phyloP scores from a whole-genome alignment of 768 basidiomycete genomes.

The Trametes meyenii region DNA sequence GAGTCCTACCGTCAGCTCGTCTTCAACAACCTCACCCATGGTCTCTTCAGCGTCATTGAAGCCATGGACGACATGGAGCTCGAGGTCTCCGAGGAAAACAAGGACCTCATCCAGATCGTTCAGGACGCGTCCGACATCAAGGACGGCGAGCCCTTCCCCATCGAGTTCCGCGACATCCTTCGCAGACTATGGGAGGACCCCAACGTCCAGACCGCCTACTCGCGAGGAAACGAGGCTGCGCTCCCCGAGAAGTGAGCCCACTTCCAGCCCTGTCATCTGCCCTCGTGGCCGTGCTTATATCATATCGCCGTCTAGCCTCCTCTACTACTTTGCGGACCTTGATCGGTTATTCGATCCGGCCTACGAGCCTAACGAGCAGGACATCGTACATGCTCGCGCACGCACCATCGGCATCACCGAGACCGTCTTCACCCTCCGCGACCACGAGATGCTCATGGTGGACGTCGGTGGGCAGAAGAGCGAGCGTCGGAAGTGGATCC shows the following conservation, averaged over 20 bases:
- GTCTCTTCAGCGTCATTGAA: conserved; percentile 80
- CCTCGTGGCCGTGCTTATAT: conserved; percentile 3
- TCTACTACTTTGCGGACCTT: conserved; percentile 78
- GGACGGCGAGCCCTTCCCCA: conserved; percentile 82
- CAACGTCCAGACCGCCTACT: conserved; percentile 74
- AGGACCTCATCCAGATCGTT: conserved; percentile 59
- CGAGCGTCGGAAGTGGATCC: conserved; percentile 92
- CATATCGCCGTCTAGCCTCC: conserved; percentile 46
- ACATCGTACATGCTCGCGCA: conserved; percentile 84
- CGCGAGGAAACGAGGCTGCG: conserved; percentile 86
- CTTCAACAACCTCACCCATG: conserved; percentile 89
- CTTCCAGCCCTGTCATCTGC: conserved; percentile 9
- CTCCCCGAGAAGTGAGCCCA: conserved; percentile 81
- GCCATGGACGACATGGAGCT: conserved; percentile 91
- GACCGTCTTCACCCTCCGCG: conserved; percentile 77
- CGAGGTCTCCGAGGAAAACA: conserved; percentile 64
- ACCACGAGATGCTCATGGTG: conserved; percentile 89
- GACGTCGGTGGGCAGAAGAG: conserved; percentile 95
- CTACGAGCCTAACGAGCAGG: conserved; percentile 80
- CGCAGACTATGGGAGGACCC: conserved; percentile 76
- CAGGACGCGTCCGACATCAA: conserved; percentile 70
- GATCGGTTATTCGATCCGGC: conserved; percentile 76
- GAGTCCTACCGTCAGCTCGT: conserved; percentile 91
- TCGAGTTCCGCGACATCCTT: conserved; percentile 65
- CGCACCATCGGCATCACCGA: conserved; percentile 92